phyloP scores from a whole-genome alignment of 805 yeast genomes.

The Suhomyces faveliae region DNA sequence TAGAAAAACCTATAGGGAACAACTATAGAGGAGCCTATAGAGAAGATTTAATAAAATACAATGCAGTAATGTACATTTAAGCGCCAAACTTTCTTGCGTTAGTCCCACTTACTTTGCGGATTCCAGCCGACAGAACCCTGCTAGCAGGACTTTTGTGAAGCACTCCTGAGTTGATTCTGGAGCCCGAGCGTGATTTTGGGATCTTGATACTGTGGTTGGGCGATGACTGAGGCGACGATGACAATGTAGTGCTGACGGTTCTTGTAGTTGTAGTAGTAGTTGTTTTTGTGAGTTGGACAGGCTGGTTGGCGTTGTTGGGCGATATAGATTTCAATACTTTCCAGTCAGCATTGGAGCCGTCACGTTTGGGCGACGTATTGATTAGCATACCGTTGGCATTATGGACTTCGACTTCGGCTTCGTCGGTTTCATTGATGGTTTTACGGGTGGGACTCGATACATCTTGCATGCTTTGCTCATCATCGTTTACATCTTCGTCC shows the following conservation, averaged over 20 bases:
- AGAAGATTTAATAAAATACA: neutral
- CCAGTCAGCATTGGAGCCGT: constrained; percentile 28
- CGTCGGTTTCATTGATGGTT: constrained; percentile 3
- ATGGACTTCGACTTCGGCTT: constrained; percentile 14
- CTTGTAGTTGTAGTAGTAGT: constrained; percentile 51
- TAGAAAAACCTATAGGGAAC: neutral
- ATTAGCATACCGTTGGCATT: constrained; percentile 11
- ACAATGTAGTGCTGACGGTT: constrained; percentile 43
- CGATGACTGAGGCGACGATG: constrained; percentile 34
- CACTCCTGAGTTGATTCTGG: constrained; percentile 20
- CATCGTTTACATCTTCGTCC: constrained; percentile 36
- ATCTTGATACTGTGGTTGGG: constrained; percentile 21
- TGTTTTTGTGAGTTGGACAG: constrained; percentile 40
- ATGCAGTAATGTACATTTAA: neutral
- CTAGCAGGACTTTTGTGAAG: constrained; percentile 12
- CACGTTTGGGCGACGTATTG: constrained; percentile 25
- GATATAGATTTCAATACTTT: constrained; percentile 40
- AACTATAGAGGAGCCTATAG: neutral
- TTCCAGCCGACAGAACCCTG: constrained; percentile 17
- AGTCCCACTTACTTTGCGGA: constrained; percentile 24
- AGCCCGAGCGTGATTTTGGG: constrained; percentile 24
- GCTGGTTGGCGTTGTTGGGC: constrained; percentile 31
- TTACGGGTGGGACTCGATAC: constrained; percentile 14
- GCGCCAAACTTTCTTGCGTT: neutral
- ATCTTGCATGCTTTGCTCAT: constrained; percentile 22